These are phyloP conservation scores for Asclepias syriaca DNA, from an alignment of 257 asterid genomes.

Conservation along the genomic window DNA sequence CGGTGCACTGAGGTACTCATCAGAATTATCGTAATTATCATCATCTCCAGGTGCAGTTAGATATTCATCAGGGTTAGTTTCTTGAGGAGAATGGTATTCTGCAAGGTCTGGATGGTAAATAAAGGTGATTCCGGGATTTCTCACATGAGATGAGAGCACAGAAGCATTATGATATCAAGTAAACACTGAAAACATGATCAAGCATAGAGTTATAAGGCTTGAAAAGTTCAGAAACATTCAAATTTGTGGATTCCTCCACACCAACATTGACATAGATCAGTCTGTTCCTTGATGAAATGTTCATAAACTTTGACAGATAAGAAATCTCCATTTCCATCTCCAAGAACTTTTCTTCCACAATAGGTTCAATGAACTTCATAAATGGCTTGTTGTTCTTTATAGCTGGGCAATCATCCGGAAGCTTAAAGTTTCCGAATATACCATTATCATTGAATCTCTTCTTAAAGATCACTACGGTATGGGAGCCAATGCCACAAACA, in stretches of 20 bases:
- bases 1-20: conserved; percentile 57
- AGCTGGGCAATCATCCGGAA: conserved; percentile 67
- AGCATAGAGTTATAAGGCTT: conserved; percentile 40
- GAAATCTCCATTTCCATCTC: conserved; percentile 21
- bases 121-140: conserved; percentile 62
- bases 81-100: conserved; percentile 29
- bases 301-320: conserved; percentile 57
- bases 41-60: conserved; percentile 55
- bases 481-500: conserved; percentile 47
- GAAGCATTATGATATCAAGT: conserved; percentile 62
- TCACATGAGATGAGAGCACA: conserved; percentile 56
- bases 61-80: conserved; percentile 44
- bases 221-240: conserved; percentile 34
- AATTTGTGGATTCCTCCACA: conserved; percentile 54
- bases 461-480: conserved; percentile 52
- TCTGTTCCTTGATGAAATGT: conserved; percentile 69
- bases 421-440: conserved; percentile 41
- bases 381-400: conserved; percentile 44
- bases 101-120: conserved; percentile 65
- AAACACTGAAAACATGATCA: conserved; percentile 45
- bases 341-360: conserved; percentile 14
- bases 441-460: conserved; percentile 40
- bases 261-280: conserved; percentile 69
- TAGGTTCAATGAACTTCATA: conserved; percentile 64
- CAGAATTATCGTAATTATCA: conserved; percentile 32